A percentile compares a stretch with the other conserved stretches of the same genome.
Evolutionary conservation across 2,329 filamentous ascomycete species (phyloP).

Genomic region (Arachnopeziza araneosa): DNA sequence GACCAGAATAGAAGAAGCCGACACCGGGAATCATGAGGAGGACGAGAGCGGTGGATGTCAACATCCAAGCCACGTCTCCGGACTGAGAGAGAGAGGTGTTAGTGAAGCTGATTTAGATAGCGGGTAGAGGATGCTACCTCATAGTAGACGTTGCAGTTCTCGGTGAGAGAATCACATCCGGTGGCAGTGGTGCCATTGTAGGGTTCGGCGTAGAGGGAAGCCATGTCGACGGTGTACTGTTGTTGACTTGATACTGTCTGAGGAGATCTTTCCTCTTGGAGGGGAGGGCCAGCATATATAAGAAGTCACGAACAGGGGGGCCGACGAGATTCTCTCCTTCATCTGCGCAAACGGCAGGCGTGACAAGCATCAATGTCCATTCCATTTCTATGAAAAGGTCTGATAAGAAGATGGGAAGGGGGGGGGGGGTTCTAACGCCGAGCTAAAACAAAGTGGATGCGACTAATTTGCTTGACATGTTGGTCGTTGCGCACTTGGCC

Average conservation of each 20-base stretch:
- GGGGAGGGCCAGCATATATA: neutral
- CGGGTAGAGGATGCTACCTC: conserved; percentile 48
- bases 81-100: conserved; percentile 40
- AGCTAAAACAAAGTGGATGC: neutral
- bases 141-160: conserved; percentile 81
- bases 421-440: neutral
- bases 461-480: neutral
- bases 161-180: conserved; percentile 54
- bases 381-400: neutral
- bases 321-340: neutral
- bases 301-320: neutral
- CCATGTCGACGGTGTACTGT: neutral
- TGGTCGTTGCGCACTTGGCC: neutral
- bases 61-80: conserved; percentile 82
- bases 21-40: conserved; percentile 91
- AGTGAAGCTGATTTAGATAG: neutral
- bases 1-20: conserved; percentile 87
- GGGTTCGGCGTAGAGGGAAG: neutral
- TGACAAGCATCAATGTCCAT: neutral
- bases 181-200: conserved; percentile 52
- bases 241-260: neutral
- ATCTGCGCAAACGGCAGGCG: neutral
- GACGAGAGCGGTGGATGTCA: conserved; percentile 75
- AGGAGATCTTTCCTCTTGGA: neutral
- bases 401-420: neutral